Base-by-base conservation (phyloP, 306 rosid genomes). In the Potentilla sterilis region DNA sequence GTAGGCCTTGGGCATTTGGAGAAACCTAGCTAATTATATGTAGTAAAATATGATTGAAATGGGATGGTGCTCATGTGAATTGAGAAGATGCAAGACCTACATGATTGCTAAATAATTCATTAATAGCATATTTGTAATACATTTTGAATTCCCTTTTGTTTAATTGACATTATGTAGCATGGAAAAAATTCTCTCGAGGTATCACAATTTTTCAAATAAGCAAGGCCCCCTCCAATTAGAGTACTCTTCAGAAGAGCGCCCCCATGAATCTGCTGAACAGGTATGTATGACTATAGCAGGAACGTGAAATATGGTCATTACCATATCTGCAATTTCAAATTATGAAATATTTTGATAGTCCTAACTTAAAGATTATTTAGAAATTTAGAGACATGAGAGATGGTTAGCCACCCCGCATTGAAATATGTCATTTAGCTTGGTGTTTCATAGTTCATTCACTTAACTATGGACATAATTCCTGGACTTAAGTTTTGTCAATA, bases 121-220 rank as follows among this genome's bases (percentile, higher is more conserved):
- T 32, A 62, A 62, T 62, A 28, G 40, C 67, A 51, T 18, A 28
- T 70, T 18, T 16, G 24, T 32, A 9, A n/a, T n/a, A n/a, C n/a
- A 49, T 78, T 81, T 69, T 44, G 42, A 70, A 58, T 51, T 81
- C 7, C 34, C 52, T 65, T 15, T 51, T 43, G 43, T 82, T 79
- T 62, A 12, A 7, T 62, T 34, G 13, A 61, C 42, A 34, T 63
- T 5, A 6, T 35, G 82, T 78, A 89, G 97, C 88, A 88, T 89
- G 96, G 87, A 87, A 44, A 91, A 86, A 5, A 86, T 80, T 13
- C 81, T 92, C 62, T 69, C 86, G 70, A 88, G 90, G 75, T 89
- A 92, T 80, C 42, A 34, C 40, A 6, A 63, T 35, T 34, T 16
- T 63, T 15, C 68, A 14, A 75, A 70, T 42, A 83, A 71, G 72